Conservation (phyloP, 805 yeast genomes). For the Sugiyamaella valdiviana region DNA sequence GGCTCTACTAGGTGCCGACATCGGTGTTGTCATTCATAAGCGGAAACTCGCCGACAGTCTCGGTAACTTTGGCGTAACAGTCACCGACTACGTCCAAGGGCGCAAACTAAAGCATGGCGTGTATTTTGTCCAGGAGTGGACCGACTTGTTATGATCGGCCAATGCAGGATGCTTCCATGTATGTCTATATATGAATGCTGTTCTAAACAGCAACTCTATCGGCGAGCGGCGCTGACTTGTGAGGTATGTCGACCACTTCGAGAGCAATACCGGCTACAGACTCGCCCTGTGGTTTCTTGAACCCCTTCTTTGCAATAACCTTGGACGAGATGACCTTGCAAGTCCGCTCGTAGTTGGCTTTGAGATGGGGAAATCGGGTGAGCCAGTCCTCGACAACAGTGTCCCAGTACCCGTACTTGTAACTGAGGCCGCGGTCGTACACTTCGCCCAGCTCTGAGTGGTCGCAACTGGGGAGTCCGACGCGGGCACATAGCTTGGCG, state of each 20-base stretch:
- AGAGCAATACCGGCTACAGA: not conserved
- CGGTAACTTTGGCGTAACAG: conserved; percentile 4
- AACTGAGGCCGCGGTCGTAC: not conserved
- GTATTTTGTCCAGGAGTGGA: not conserved
- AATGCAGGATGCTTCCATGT: not conserved
- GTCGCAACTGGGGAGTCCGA: not conserved
- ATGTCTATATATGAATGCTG: not conserved
- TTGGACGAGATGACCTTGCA: not conserved
- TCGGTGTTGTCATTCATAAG: conserved; percentile 40
- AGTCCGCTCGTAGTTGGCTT: not conserved
- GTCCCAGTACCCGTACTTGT: not conserved
- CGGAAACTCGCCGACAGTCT: not conserved
- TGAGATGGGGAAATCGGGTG: not conserved
- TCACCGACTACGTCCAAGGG: not conserved
- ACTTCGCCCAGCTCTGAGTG: not conserved
- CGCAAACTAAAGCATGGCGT: not conserved
- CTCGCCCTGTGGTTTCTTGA: not conserved
- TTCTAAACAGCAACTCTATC: not conserved
- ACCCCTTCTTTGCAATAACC: not conserved
- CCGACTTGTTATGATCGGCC: not conserved
- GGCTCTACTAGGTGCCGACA: conserved; percentile 42
- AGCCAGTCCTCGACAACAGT: not conserved
- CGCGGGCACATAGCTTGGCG: not conserved
- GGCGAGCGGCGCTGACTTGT: not conserved
- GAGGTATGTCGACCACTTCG: not conserved